These are phyloP conservation scores for Colletotrichum plurivorum DNA, from an alignment of 2,329 filamentous ascomycete species.

Conservation along the genomic window DNA sequence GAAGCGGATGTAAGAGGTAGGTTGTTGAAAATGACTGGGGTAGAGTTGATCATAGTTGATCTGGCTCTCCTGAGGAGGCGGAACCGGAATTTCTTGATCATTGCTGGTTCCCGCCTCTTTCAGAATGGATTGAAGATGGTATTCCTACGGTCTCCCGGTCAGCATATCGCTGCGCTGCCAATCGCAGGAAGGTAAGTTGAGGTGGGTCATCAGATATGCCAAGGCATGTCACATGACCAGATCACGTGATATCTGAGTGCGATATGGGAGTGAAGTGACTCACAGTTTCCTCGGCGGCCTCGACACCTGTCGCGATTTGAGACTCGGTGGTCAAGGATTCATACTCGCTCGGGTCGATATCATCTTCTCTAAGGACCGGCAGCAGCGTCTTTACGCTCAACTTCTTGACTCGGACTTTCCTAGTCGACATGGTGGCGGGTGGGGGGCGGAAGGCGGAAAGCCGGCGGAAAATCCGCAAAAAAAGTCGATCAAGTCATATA, in stretches of 20 bases:
- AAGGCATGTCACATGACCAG: constrained; percentile 57
- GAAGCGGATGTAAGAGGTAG: constrained; percentile 95
- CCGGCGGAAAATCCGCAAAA: constrained; percentile 72
- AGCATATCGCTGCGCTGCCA: constrained; percentile 44
- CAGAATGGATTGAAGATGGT: constrained; percentile 89
- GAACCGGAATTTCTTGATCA: constrained; percentile 75
- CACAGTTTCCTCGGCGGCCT: constrained; percentile 97
- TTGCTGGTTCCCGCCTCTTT: constrained; percentile 69
- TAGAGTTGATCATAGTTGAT: constrained; percentile 93
- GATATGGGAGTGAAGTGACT: constrained; percentile 61
- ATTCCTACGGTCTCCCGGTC: constrained; percentile 75
- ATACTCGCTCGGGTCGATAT: constrained; percentile 89
- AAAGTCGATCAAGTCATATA: constrained; percentile 76
- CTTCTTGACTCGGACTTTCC: constrained; percentile 88
- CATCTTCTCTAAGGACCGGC: constrained; percentile 88
- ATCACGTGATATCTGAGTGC: constrained; percentile 64
- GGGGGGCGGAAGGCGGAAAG: constrained; percentile 55
- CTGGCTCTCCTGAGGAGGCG: constrained; percentile 73
- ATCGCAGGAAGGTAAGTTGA: constrained; percentile 25
- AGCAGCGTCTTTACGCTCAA: constrained; percentile 91
- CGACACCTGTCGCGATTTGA: constrained; percentile 95
- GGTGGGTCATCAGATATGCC: constrained; percentile 12
- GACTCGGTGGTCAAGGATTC: constrained; percentile 86
- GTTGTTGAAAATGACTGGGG: constrained; percentile 82
- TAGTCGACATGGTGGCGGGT: constrained; percentile 70